These are phyloP conservation scores for Cryptococcus wingfieldii DNA, from an alignment of 1,284 basidiomycete species.

Conservation along the genomic window DNA sequence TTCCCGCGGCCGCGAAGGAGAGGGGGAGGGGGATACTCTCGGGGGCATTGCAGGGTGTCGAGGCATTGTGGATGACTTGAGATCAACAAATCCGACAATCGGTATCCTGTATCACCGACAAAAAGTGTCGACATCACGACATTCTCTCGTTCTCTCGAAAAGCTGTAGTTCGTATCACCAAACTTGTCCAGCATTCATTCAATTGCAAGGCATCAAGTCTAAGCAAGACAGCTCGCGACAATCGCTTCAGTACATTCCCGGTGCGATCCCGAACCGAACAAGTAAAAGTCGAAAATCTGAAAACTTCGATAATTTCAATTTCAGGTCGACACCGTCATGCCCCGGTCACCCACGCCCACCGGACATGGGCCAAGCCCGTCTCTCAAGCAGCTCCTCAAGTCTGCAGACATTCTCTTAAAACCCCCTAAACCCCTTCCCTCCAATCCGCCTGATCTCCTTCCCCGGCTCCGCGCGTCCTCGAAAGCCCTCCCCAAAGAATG, in stretches of 20 bases:
- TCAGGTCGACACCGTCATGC: not conserved
- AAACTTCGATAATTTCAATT: not conserved
- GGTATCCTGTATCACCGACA: too few species aligned
- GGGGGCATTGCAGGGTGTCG: not conserved
- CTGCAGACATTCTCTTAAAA: conserved; percentile 25
- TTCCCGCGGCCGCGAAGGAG: conserved; percentile 18
- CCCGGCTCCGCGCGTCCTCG: conserved; percentile 20
- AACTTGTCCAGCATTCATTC: too few species aligned
- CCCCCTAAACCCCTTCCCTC: conserved; percentile 35
- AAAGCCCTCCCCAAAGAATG: conserved; percentile 21
- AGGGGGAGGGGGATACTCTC: conserved; percentile 1
- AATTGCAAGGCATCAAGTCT: too few species aligned
- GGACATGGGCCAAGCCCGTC: not conserved
- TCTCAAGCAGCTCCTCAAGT: conserved; percentile 22
- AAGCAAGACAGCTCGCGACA: too few species aligned
- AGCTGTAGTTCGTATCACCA: not conserved
- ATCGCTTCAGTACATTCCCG: too few species aligned
- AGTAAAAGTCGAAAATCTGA: not conserved
- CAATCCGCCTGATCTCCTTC: conserved; percentile 17
- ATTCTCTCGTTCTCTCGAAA: too few species aligned
- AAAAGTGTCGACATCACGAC: too few species aligned
- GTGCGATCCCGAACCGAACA: not conserved
- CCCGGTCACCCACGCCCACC: not conserved
- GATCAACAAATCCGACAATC: too few species aligned
- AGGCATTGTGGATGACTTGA: too few species aligned